Percentiles rank a stretch among this genome's conserved stretches.
These are phyloP conservation scores for Leishmania amazonensis DNA, from an alignment of 208 protist species.

Conservation along the genomic window DNA sequence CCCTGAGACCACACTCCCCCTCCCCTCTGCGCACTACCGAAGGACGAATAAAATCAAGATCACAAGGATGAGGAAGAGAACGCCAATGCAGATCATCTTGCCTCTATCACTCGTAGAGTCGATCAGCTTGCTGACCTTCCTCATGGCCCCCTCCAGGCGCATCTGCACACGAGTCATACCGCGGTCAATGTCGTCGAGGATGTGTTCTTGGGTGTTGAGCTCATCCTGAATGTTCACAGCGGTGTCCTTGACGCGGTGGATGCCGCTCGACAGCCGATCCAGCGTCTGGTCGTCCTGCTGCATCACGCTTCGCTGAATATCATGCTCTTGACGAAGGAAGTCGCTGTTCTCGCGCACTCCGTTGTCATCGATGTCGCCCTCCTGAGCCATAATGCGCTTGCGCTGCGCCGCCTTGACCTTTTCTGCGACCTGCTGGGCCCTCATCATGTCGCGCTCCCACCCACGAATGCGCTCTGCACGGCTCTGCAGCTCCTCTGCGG, in stretches of 20 bases:
- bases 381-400: conserved; percentile 34
- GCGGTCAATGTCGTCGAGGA: conserved; percentile 75
- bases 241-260: conserved; percentile 72
- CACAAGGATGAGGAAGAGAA: conserved; percentile 75
- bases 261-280: conserved; percentile 67
- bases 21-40: background rate
- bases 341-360: conserved; percentile 55
- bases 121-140: conserved; percentile 72
- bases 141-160: conserved; percentile 68
- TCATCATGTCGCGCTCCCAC: conserved; percentile 79
- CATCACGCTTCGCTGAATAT: conserved; percentile 59
- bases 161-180: conserved; percentile 78
- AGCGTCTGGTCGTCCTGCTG: conserved; percentile 72
- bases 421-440: conserved; percentile 58
- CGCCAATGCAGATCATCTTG: conserved; percentile 80
- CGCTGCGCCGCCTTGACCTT: conserved; percentile 53
- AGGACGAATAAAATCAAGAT: conserved; percentile 56
- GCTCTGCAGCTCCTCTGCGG: conserved; percentile 68
- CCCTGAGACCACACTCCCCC: background rate
- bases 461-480: conserved; percentile 62
- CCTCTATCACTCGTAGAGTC: conserved; percentile 79
- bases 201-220: conserved; percentile 80
- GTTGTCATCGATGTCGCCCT: conserved; percentile 18
- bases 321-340: conserved; percentile 73
- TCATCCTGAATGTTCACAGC: conserved; percentile 78